Evolutionary conservation across 805 yeast genomes (phyloP).

Genomic region (Ogataea minuta): DNA sequence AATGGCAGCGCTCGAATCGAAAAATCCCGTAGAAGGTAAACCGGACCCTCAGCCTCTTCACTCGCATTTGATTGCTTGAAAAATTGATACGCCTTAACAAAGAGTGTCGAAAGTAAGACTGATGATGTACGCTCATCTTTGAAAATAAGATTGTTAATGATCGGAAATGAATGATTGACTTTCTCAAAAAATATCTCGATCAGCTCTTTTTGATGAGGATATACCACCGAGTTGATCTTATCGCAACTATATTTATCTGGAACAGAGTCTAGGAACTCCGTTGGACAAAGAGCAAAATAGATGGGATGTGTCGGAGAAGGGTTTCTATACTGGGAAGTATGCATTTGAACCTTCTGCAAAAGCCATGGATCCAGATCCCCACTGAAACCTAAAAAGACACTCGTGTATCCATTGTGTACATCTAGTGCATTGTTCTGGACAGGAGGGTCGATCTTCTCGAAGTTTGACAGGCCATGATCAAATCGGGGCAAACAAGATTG

Average conservation of each 20-base stretch:
- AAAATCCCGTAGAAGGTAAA: slow-evolving; percentile 4
- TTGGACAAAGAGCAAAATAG: slow-evolving; percentile 9
- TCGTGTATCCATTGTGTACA: slow-evolving; percentile 10
- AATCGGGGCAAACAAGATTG: slow-evolving; percentile 4
- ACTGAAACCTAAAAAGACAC: slow-evolving; percentile 12
- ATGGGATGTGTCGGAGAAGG: slow-evolving; percentile 2
- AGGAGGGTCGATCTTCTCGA: background rate
- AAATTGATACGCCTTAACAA: slow-evolving; percentile 5
- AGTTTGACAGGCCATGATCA: background rate
- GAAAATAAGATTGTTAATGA: slow-evolving; percentile 6
- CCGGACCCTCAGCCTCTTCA: background rate
- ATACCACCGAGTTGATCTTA: slow-evolving; percentile 7
- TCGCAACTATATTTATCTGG: slow-evolving; percentile 10
- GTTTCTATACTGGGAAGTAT: slow-evolving; percentile 4
- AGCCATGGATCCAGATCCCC: slow-evolving; percentile 16
- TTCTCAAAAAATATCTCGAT: slow-evolving; percentile 6
- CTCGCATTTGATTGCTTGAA: background rate
- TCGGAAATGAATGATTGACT: slow-evolving; percentile 6
- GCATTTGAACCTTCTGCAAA: background rate
- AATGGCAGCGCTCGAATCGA: slow-evolving; percentile 6
- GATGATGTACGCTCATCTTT: slow-evolving; percentile 6
- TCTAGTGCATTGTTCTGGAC: slow-evolving; percentile 6
- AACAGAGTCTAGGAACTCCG: slow-evolving; percentile 10
- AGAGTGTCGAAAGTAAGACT: slow-evolving; percentile 6
- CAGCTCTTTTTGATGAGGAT: slow-evolving; percentile 7